Percentiles rank a stretch among this genome's conserved stretches.
Conservation (phyloP, 176 grass and related monocot species). For the Phoenix dactylifera region DNA sequence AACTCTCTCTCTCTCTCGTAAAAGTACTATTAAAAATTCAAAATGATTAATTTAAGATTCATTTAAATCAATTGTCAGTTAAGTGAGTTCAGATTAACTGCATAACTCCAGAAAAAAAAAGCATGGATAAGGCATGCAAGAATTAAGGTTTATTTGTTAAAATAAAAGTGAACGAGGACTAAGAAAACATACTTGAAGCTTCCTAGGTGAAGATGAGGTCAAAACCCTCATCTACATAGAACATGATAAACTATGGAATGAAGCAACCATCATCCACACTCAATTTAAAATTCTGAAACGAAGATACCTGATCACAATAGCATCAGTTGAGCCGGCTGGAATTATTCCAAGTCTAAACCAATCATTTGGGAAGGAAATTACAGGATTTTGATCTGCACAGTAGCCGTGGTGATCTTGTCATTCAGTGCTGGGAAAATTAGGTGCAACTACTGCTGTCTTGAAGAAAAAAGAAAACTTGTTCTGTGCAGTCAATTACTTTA, state of each 20-base stretch:
- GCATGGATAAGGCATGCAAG: too few species aligned
- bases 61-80: neutral
- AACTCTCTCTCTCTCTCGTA: neutral
- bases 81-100: neutral
- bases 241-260: too few species aligned
- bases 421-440: too few species aligned
- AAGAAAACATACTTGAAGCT: too few species aligned
- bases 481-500: neutral
- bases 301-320: conserved; percentile 85
- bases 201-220: too few species aligned
- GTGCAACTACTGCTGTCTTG: too few species aligned
- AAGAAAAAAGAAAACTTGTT: neutral
- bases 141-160: too few species aligned
- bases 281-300: neutral
- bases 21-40: neutral
- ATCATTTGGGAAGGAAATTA: conserved; percentile 71
- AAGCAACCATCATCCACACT: too few species aligned
- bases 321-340: conserved; percentile 93
- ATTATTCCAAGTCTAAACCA: conserved; percentile 93
- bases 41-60: neutral
- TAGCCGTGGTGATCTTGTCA: neutral
- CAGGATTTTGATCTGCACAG: conserved; percentile 40
- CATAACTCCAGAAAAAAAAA: too few species aligned
- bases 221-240: too few species aligned
- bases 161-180: too few species aligned